Evolutionary conservation across 768 basidiomycete genomes (phyloP).

Genomic region (Termitomyces sp.): DNA sequence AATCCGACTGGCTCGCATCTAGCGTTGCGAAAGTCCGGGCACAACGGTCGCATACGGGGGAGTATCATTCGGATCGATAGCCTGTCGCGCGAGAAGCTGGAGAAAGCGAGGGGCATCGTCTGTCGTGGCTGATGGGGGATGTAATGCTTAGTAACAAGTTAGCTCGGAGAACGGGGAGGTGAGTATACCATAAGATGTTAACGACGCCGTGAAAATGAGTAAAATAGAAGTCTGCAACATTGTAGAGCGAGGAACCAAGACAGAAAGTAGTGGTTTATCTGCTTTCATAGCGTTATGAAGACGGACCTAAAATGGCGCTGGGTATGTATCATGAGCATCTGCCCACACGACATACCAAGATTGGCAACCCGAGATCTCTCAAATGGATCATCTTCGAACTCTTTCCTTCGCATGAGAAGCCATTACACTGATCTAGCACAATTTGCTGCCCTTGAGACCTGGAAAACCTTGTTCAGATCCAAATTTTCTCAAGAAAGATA

Average conservation of each 20-base stretch:
- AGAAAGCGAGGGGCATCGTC: neutral
- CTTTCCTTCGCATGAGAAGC: neutral
- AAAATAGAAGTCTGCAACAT: neutral
- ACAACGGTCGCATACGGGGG: too few species aligned
- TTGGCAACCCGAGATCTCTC: too few species aligned
- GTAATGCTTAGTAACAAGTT: neutral
- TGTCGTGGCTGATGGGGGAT: neutral
- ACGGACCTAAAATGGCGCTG: too few species aligned
- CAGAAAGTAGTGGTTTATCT: neutral
- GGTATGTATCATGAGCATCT: too few species aligned
- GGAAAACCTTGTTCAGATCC: neutral
- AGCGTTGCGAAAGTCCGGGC: too few species aligned
- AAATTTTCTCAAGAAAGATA: too few species aligned
- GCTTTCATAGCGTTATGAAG: neutral
- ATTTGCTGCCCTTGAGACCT: too few species aligned
- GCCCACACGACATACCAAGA: neutral
- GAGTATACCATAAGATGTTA: neutral
- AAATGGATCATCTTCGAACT: too few species aligned
- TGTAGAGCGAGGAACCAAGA: neutral
- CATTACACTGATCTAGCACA: neutral
- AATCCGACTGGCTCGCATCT: neutral
- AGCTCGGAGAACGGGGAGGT: neutral
- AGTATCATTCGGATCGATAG: slow-evolving; percentile 7
- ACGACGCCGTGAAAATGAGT: neutral
- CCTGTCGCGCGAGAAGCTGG: slow-evolving; percentile 7